phyloP scores from a whole-genome alignment of 805 yeast genomes.

The Pichia ethanolica region DNA sequence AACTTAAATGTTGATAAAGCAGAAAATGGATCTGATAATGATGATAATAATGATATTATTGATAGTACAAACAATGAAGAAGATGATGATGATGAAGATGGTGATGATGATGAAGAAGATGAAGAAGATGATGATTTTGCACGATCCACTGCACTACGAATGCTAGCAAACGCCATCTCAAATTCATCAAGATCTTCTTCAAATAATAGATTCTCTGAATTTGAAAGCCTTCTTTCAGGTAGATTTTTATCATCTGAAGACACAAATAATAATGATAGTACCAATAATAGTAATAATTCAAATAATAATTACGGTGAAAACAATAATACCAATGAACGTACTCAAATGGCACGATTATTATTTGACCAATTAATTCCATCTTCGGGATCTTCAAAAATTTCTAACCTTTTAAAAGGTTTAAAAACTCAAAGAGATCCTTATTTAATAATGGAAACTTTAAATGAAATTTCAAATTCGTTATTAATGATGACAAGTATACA shows the following conservation, averaged over 20 bases:
- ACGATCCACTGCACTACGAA: slow-evolving; percentile 5
- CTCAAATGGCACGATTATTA: slow-evolving; percentile 21
- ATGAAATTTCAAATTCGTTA: slow-evolving; percentile 55
- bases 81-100: slow-evolving; percentile 3
- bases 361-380: slow-evolving; percentile 21
- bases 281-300: neutral
- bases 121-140: slow-evolving; percentile 3
- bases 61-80: slow-evolving; percentile 18
- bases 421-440: slow-evolving; percentile 48
- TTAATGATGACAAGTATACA: slow-evolving; percentile 57
- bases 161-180: slow-evolving; percentile 11
- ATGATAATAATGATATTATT: slow-evolving; percentile 13
- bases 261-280: neutral
- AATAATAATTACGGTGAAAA: neutral
- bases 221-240: neutral
- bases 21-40: neutral
- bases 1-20: neutral
- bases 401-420: slow-evolving; percentile 31
- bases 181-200: neutral
- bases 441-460: slow-evolving; percentile 54
- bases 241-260: neutral
- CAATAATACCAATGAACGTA: slow-evolving; percentile 8
- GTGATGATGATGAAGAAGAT: slow-evolving; percentile 5
- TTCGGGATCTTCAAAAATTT: slow-evolving; percentile 12
- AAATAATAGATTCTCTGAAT: neutral